Evolutionary conservation across 106 monocot genomes (phyloP).

Genomic region (Acorus calamus): DNA sequence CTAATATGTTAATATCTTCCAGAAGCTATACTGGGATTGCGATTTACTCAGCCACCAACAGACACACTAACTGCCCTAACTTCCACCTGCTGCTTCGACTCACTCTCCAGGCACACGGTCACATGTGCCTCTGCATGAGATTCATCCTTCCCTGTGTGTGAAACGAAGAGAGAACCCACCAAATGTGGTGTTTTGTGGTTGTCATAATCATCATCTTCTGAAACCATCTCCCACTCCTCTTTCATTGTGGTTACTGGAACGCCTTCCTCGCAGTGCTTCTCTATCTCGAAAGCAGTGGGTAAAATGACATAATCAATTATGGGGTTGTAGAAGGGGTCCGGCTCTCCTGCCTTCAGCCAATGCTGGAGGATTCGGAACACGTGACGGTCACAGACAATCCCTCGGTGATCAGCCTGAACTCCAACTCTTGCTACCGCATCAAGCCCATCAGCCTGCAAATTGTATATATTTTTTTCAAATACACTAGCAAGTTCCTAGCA

Average conservation of each 20-base stretch:
- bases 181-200: conserved; percentile 6
- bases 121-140: conserved; percentile 11
- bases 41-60: conserved; percentile 2
- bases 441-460: conserved; percentile 72
- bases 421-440: conserved; percentile 77
- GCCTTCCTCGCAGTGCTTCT: conserved; percentile 15
- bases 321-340: conserved; percentile 93
- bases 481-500: not conserved
- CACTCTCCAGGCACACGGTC: conserved; percentile 15
- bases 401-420: conserved; percentile 77
- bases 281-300: conserved; percentile 60
- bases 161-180: conserved; percentile 7
- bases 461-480: not conserved
- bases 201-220: not conserved
- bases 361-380: conserved; percentile 75
- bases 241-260: conserved; percentile 21
- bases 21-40: not conserved
- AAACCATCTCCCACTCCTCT: conserved; percentile 54
- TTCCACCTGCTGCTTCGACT: conserved; percentile 21
- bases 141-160: conserved; percentile 15
- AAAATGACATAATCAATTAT: conserved; percentile 89
- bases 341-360: conserved; percentile 84
- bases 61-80: conserved; percentile 29
- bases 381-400: conserved; percentile 53
- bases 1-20: not conserved